phyloP scores from a whole-genome alignment of 257 asterid species.

The Oldenlandia corymbosa region DNA sequence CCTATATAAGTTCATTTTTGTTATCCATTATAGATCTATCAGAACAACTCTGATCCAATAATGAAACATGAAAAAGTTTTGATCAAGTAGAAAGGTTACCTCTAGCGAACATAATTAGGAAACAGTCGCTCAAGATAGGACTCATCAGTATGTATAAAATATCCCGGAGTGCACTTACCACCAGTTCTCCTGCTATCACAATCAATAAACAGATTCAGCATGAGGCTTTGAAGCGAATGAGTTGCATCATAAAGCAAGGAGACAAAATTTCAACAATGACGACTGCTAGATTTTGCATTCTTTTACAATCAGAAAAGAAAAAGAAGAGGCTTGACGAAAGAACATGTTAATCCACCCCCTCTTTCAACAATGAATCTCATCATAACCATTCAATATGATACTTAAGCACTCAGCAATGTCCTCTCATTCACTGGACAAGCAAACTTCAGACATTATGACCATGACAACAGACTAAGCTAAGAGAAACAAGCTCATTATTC shows the following conservation, averaged over 20 bases:
- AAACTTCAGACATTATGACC: neutral
- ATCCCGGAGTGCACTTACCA: constrained; percentile 98
- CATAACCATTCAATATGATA: too few species aligned
- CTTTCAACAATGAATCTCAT: neutral
- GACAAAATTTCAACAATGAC: neutral
- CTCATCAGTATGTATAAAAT: constrained; percentile 67
- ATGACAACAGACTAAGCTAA: neutral
- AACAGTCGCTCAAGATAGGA: constrained; percentile 58
- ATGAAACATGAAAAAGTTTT: too few species aligned
- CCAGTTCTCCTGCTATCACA: constrained; percentile 76
- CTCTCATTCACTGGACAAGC: neutral
- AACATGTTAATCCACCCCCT: neutral
- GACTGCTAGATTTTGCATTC: neutral
- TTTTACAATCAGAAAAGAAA: neutral
- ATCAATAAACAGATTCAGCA: constrained; percentile 12
- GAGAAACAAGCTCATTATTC: neutral
- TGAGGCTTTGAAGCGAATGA: neutral
- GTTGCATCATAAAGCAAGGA: constrained; percentile 1
- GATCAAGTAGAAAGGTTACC: constrained; percentile 38
- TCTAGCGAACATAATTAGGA: constrained; percentile 94
- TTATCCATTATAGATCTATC: too few species aligned
- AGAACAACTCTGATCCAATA: too few species aligned
- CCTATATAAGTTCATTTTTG: neutral
- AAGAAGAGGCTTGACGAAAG: too few species aligned
- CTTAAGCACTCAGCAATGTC: neutral